Percentiles rank a stretch among this genome's conserved stretches.
phyloP scores from a whole-genome alignment of 768 basidiomycete genomes.

The Calocybe gangraenosa region DNA sequence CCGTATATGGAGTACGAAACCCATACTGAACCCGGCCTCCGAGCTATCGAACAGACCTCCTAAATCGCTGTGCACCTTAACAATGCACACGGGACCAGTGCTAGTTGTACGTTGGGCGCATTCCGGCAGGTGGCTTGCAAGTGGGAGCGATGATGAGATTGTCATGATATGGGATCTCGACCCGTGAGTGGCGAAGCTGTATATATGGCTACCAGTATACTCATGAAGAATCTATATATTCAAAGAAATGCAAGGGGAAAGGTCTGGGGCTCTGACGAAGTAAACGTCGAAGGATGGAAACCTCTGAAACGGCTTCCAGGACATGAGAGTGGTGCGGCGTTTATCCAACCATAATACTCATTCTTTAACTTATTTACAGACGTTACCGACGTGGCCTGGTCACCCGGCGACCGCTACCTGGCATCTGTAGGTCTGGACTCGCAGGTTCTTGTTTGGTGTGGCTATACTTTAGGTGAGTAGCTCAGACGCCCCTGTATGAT shows the following conservation, averaged over 20 bases:
- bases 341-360: background rate
- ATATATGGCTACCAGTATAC: background rate
- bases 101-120: slow-evolving; percentile 91
- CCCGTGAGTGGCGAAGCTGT: slow-evolving; percentile 58
- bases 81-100: slow-evolving; percentile 93
- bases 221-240: background rate
- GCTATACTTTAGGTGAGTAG: slow-evolving; percentile 75
- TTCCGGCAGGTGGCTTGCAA: slow-evolving; percentile 90
- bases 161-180: slow-evolving; percentile 98
- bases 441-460: slow-evolving; percentile 90
- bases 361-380: slow-evolving; percentile 42
- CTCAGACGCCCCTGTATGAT: background rate
- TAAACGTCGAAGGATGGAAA: slow-evolving; percentile 98
- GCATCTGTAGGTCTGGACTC: slow-evolving; percentile 95
- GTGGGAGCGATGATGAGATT: slow-evolving; percentile 93
- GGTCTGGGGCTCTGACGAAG: slow-evolving; percentile 92
- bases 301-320: slow-evolving; percentile 88
- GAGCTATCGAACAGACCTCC: slow-evolving; percentile 69
- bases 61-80: slow-evolving; percentile 85
- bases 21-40: slow-evolving; percentile 76
- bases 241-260: slow-evolving; percentile 73
- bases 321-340: slow-evolving; percentile 81
- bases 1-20: slow-evolving; percentile 95
- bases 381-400: slow-evolving; percentile 95
- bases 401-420: slow-evolving; percentile 85